Evolutionary conservation across 1,284 basidiomycete genomes (phyloP).

Genomic region (Microbotryum saponariae): DNA sequence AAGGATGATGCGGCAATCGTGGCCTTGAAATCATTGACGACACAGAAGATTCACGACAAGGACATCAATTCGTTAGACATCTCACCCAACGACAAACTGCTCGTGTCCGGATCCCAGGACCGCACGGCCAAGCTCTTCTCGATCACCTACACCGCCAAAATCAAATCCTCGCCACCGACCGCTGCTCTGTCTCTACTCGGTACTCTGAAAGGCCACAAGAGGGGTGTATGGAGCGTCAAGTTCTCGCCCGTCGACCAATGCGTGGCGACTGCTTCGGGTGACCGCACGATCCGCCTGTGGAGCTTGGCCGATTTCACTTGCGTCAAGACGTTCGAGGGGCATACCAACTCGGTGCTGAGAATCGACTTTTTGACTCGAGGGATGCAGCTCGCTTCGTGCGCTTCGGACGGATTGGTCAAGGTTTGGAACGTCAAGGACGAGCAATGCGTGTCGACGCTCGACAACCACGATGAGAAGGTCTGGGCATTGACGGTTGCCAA

Average conservation of each 20-base stretch:
- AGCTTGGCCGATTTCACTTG: conserved; percentile 82
- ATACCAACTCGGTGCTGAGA: conserved; percentile 91
- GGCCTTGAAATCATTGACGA: conserved; percentile 67
- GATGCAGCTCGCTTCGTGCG: conserved; percentile 77
- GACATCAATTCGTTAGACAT: conserved; percentile 97
- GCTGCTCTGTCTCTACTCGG: conserved; percentile 72
- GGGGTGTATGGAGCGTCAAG: conserved; percentile 89
- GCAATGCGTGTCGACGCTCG: conserved; percentile 76
- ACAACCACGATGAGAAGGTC: conserved; percentile 95
- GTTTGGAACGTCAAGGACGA: conserved; percentile 89
- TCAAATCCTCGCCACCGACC: conserved; percentile 37
- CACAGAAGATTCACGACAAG: conserved; percentile 91
- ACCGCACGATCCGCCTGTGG: conserved; percentile 92
- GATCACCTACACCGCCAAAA: conserved; percentile 47
- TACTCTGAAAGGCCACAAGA: conserved; percentile 88
- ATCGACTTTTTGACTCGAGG: conserved; percentile 81
- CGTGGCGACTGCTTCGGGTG: conserved; percentile 86
- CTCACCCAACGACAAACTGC: conserved; percentile 76
- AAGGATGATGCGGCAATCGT: conserved; percentile 40
- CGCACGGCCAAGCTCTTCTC: conserved; percentile 85
- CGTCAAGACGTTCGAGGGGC: conserved; percentile 91
- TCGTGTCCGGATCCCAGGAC: conserved; percentile 94
- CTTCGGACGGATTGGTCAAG: conserved; percentile 90
- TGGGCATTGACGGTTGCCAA: conserved; percentile 80
- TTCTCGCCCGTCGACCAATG: conserved; percentile 78